Conservation (phyloP, 2,329 filamentous ascomycete genomes). For the Sarocladium kiliense region DNA sequence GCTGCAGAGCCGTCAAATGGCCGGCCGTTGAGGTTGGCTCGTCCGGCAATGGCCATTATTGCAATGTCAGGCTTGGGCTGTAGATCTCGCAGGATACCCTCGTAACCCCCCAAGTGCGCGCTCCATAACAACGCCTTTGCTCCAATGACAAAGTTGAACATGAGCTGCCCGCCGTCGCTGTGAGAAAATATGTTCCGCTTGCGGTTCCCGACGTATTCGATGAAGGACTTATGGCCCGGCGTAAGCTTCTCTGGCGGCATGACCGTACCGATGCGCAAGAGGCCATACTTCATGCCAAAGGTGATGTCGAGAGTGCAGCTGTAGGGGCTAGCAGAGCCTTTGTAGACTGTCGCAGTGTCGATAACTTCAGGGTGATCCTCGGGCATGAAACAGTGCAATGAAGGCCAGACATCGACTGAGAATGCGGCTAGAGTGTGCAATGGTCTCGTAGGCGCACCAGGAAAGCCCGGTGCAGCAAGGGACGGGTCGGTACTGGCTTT, state of each 20-base stretch:
- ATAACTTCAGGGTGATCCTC: neutral
- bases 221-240: neutral
- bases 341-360: neutral
- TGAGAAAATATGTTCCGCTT: conserved; percentile 11
- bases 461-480: neutral
- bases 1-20: conserved; percentile 13
- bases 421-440: conserved; percentile 7
- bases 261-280: conserved; percentile 12
- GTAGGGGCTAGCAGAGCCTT: conserved; percentile 1
- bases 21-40: conserved; percentile 15
- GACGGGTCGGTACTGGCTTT: neutral
- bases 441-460: neutral
- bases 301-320: conserved; percentile 17
- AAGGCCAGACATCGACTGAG: conserved; percentile 18
- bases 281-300: conserved; percentile 16
- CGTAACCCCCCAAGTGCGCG: conserved; percentile 17
- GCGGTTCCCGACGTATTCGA: neutral
- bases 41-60: conserved; percentile 18
- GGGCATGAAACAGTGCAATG: conserved; percentile 19
- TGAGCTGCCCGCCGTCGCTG: conserved; percentile 20
- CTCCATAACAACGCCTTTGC: conserved; percentile 17
- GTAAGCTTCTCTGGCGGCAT: conserved; percentile 8
- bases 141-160: conserved; percentile 18
- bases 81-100: conserved; percentile 4
- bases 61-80: conserved; percentile 19